phyloP scores from a whole-genome alignment of 1,284 basidiomycete genomes.

The Fomes fomentarius region DNA sequence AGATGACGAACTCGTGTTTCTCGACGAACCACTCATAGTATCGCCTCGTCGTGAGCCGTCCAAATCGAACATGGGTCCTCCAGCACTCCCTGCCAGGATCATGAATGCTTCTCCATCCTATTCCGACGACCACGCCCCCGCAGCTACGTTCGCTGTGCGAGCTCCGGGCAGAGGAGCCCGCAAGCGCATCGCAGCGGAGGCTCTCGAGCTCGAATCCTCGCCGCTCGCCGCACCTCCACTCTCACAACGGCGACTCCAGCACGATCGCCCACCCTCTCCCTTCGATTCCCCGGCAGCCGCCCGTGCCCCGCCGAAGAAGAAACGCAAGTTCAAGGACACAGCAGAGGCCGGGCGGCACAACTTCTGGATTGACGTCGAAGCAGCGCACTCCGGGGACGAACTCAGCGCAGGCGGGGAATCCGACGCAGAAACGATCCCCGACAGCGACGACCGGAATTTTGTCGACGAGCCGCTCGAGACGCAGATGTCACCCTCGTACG shows the following conservation, averaged over 20 bases:
- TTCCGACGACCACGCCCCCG: constrained; percentile 35
- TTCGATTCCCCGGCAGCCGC: constrained; percentile 20
- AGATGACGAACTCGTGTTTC: constrained; percentile 17
- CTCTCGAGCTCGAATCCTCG: constrained; percentile 43
- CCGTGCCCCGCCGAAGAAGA: constrained; percentile 37
- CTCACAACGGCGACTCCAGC: constrained; percentile 49
- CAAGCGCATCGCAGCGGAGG: constrained; percentile 37
- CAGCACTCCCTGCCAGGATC: constrained; percentile 39
- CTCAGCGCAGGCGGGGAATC: constrained; percentile 59
- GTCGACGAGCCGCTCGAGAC: constrained; percentile 68
- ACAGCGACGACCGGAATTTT: constrained; percentile 72
- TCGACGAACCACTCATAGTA: constrained; percentile 7
- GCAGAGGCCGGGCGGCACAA: constrained; percentile 44
- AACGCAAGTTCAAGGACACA: constrained; percentile 37
- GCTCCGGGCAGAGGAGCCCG: constrained; percentile 40
- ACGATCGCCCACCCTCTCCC: constrained; percentile 33
- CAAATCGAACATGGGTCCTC: constrained; percentile 42
- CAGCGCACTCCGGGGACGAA: constrained; percentile 81
- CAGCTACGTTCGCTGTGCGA: constrained; percentile 60
- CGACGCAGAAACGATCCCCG: constrained; percentile 45
- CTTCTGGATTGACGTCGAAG: constrained; percentile 66
- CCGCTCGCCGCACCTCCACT: constrained; percentile 41
- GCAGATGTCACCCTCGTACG: constrained; percentile 76
- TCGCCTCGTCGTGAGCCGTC: not conserved
- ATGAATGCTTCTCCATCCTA: constrained; percentile 19